Percentiles rank a stretch among this genome's conserved stretches.
phyloP scores from a whole-genome alignment of 805 yeast genomes.

The Spathaspora boniae region DNA sequence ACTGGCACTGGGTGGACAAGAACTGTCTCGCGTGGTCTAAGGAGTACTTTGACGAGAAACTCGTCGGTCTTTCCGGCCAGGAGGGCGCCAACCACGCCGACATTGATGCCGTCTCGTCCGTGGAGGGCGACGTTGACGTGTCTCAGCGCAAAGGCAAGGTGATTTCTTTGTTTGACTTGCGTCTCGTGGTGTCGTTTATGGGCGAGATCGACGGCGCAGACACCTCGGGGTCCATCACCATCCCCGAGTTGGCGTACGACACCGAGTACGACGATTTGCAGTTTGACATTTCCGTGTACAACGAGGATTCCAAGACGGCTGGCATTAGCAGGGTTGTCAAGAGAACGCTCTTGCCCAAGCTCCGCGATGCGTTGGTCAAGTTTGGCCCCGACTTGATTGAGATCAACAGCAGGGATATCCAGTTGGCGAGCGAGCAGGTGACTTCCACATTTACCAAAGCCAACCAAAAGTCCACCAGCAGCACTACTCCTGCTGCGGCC shows the following conservation, averaged over 20 bases:
- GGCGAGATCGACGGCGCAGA: conserved; percentile 27
- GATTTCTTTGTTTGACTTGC: conserved; percentile 83
- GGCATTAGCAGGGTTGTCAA: conserved; percentile 51
- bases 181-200: conserved; percentile 54
- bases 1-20: conserved; percentile 99
- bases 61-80: conserved; percentile 46
- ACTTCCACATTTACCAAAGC: conserved; percentile 42
- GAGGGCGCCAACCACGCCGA: conserved; percentile 30
- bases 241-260: conserved; percentile 95
- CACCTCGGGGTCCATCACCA: conserved; percentile 67
- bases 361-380: conserved; percentile 54
- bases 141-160: conserved; percentile 97
- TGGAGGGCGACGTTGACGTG: conserved; percentile 96
- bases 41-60: conserved; percentile 62
- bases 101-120: conserved; percentile 47
- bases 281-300: conserved; percentile 68
- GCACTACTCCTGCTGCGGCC: conserved; percentile 12
- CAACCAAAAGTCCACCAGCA: conserved; percentile 36
- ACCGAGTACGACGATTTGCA: conserved; percentile 82
- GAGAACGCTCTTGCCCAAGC: conserved; percentile 58
- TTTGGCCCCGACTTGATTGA: conserved; percentile 79
- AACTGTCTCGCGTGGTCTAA: conserved; percentile 93
- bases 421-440: conserved; percentile 53
- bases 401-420: conserved; percentile 82
- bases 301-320: conserved; percentile 46